Evolutionary conservation across 805 yeast species (phyloP).

Genomic region (Cyberlindnera lachancei): DNA sequence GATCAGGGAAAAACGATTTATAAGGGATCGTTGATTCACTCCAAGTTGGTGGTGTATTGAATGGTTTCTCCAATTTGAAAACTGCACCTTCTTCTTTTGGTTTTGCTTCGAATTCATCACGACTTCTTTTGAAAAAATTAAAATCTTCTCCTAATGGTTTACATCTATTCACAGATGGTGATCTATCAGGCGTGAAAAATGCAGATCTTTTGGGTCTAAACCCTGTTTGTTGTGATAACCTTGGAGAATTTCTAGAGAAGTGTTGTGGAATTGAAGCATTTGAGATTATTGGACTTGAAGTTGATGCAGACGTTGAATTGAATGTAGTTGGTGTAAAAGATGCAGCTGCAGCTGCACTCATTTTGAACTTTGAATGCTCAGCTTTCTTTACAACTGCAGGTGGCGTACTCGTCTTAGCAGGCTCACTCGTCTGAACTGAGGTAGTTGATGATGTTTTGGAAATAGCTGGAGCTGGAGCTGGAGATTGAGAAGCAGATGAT

Average conservation of each 20-base stretch:
- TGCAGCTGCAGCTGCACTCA: conserved; percentile 64
- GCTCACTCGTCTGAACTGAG: too few relatives aligned
- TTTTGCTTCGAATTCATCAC: conserved; percentile 16
- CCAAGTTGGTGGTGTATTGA: conserved; percentile 76
- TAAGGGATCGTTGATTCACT: conserved; percentile 44
- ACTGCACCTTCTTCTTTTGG: conserved; percentile 19
- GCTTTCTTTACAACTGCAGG: conserved; percentile 1
- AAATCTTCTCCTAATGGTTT: conserved; percentile 18
- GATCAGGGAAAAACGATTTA: conserved; percentile 41
- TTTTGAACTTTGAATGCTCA: conserved; percentile 36
- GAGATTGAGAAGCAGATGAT: background rate
- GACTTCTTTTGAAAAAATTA: conserved; percentile 23
- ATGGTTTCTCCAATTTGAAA: conserved; percentile 52
- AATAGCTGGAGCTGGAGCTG: too few relatives aligned
- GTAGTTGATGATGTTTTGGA: too few relatives aligned
- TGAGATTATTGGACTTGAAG: conserved; percentile 9
- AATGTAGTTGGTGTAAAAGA: conserved; percentile 46
- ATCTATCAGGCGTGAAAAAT: conserved; percentile 16
- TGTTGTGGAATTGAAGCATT: conserved; percentile 11
- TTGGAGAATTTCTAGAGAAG: conserved; percentile 19
- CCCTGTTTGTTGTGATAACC: conserved; percentile 7
- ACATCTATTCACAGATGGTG: conserved; percentile 22
- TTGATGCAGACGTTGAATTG: too few relatives aligned
- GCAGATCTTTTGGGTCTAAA: conserved; percentile 6
- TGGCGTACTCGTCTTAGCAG: conserved; percentile 5